Evolutionary conservation across 2,329 filamentous ascomycete species (phyloP).

Genomic region (Botrytis elliptica): DNA sequence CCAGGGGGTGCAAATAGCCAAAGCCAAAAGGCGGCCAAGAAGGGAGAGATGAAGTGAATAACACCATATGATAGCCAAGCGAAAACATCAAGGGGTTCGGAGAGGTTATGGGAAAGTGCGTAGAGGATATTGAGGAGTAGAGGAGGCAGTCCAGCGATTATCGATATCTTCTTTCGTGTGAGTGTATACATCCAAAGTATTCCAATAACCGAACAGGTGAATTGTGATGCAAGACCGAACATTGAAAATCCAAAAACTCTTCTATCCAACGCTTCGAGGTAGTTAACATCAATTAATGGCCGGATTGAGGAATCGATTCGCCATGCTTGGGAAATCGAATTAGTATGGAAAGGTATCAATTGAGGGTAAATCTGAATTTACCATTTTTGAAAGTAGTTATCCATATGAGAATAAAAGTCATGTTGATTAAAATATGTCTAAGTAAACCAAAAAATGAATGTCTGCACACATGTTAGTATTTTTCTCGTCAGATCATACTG

Average conservation of each 20-base stretch:
- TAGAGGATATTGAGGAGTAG: slow-evolving; percentile 72
- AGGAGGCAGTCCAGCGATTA: slow-evolving; percentile 32
- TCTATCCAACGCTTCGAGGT: slow-evolving; percentile 32
- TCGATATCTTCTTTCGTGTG: slow-evolving; percentile 32
- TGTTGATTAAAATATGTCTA: slow-evolving; percentile 35
- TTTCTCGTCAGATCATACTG: neutral
- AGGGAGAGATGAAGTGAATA: slow-evolving; percentile 82
- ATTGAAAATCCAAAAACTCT: slow-evolving; percentile 32
- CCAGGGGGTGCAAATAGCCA: slow-evolving; percentile 87
- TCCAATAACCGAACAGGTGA: slow-evolving; percentile 27
- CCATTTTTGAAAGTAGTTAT: slow-evolving; percentile 38
- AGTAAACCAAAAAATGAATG: slow-evolving; percentile 35
- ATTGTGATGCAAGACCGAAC: slow-evolving; percentile 31
- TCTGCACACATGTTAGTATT: slow-evolving; percentile 24
- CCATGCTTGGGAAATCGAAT: slow-evolving; percentile 26
- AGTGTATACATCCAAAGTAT: slow-evolving; percentile 35
- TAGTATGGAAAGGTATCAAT: neutral
- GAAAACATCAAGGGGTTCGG: slow-evolving; percentile 33
- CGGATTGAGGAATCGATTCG: slow-evolving; percentile 35
- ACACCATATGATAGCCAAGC: slow-evolving; percentile 89
- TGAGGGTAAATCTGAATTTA: slow-evolving; percentile 15
- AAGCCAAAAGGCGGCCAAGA: slow-evolving; percentile 72
- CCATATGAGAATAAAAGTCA: slow-evolving; percentile 36
- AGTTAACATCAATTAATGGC: slow-evolving; percentile 33
- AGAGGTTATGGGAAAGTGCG: slow-evolving; percentile 69